These are phyloP conservation scores for Dichomitus squalens DNA, from an alignment of 1,284 basidiomycete species.

Conservation along the genomic window DNA sequence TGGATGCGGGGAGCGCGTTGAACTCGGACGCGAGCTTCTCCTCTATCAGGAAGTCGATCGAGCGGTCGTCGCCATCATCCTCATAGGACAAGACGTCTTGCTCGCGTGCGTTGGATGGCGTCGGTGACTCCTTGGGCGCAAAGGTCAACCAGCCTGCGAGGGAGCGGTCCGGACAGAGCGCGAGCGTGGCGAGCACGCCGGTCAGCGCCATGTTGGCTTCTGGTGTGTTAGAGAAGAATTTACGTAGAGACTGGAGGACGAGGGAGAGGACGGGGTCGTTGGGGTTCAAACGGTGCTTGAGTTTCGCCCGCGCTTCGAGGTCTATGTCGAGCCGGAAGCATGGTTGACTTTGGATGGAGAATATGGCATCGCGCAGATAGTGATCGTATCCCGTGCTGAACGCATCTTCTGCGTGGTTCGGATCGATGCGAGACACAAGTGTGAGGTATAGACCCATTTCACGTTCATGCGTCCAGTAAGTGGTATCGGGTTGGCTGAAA, in stretches of 20 bases:
- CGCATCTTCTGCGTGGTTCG: slow-evolving; percentile 68
- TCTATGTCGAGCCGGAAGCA: slow-evolving; percentile 53
- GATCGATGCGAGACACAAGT: slow-evolving; percentile 80
- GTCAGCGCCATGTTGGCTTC: slow-evolving; percentile 90
- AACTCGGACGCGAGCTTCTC: slow-evolving; percentile 63
- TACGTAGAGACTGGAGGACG: slow-evolving; percentile 70
- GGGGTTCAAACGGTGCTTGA: slow-evolving; percentile 76
- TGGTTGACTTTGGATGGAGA: slow-evolving; percentile 65
- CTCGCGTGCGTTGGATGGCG: slow-evolving; percentile 23
- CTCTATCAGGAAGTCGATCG: slow-evolving; percentile 74
- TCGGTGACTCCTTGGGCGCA: slow-evolving; percentile 42
- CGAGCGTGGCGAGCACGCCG: slow-evolving; percentile 77
- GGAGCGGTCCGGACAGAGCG: slow-evolving; percentile 82
- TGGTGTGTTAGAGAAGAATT: slow-evolving; percentile 85
- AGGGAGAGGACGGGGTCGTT: slow-evolving; percentile 78
- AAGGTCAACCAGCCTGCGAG: slow-evolving; percentile 88
- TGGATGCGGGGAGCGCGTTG: slow-evolving; percentile 61
- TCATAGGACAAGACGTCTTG: slow-evolving; percentile 30
- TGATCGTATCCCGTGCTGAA: slow-evolving; percentile 86
- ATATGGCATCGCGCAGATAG: slow-evolving; percentile 81
- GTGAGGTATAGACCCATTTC: slow-evolving; percentile 83
- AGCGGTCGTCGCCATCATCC: slow-evolving; percentile 72
- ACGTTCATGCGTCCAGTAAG: slow-evolving; percentile 76
- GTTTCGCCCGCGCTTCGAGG: slow-evolving; percentile 42
- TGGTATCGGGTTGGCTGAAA: slow-evolving; percentile 66